Evolutionary conservation across 345 rosid genomes (phyloP), one percentile per base, ranked within the genome.

Genomic region (Sonneratia caseolaris): DNA sequence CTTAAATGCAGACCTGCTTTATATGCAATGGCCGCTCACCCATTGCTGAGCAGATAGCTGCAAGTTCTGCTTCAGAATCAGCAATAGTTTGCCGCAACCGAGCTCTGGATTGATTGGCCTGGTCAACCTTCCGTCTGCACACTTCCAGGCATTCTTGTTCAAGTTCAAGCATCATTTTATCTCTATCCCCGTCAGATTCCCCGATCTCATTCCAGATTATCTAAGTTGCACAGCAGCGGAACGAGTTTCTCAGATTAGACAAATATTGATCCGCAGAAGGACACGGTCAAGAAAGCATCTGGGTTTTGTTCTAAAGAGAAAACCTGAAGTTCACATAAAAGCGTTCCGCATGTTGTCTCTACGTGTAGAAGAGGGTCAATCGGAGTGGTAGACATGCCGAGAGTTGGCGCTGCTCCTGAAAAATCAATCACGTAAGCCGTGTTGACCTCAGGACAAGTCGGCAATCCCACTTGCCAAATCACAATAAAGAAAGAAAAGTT

Each of bases 161-260:
- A 53, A 95, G 92, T 81, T 95, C 98, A 40, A 89, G 88, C 72
- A 95, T 75, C 96, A 90, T 90, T 76, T 85, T 81, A 70, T 95
- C 99, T 79, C 92, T 84, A n/a, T 92, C 97, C 36, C 83, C 53
- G 71, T 90, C 90, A 0, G 87, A 71, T 83, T 95, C 99, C 62
- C 99, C 99, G 64, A 95, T 91, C 83, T 95, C 99, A 82, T 90
- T 89, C 99, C 99, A 95, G 48, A 92, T 95, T 49, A 90, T 86
- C 99, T 95, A 68, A 56, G 64, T 70, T 37, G 61, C 45, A 9
- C 0, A 42, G 5, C 45, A 53, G 22, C 15, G 22, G 61, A 55
- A 55, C 1, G 55, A 13, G 18, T 55, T 19, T 55, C 61, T 21
- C 61, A 19, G 19, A 49, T 55, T 5, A 55, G 61, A 55, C 61